Conservation (phyloP, 495 filamentous ascomycete genomes). For the Hypoxylon fuscum region DNA sequence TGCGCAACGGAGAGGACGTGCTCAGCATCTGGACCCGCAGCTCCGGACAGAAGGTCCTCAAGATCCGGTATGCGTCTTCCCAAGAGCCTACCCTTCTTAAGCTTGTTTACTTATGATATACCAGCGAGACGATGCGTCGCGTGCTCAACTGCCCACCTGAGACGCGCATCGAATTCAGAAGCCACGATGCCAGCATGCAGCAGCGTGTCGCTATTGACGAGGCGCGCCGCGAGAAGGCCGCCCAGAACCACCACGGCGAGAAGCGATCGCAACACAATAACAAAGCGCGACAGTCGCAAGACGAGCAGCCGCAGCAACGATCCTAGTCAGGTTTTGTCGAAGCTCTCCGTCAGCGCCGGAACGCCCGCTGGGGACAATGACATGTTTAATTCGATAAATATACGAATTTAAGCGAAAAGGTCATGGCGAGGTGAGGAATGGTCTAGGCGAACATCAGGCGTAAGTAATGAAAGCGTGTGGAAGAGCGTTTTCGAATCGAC, state of each 20-base stretch:
- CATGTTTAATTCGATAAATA: constrained; percentile 25
- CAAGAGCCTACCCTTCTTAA: not conserved
- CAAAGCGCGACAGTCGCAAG: constrained; percentile 43
- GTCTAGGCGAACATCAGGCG: too few relatives aligned
- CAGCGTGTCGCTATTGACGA: constrained; percentile 84
- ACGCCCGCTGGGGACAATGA: constrained; percentile 10
- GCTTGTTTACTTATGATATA: constrained; percentile 16
- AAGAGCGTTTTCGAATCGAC: not conserved
- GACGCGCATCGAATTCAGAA: constrained; percentile 93
- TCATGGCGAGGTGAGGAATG: constrained; percentile 28
- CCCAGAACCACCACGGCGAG: constrained; percentile 55
- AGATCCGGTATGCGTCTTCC: constrained; percentile 78
- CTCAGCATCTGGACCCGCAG: constrained; percentile 97
- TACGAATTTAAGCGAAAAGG: constrained; percentile 17
- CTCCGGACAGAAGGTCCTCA: constrained; percentile 90
- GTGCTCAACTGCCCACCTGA: constrained; percentile 84
- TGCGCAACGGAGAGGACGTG: constrained; percentile 94
- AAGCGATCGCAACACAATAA: constrained; percentile 50
- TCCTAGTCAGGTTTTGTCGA: constrained; percentile 24
- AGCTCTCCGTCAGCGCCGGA: not conserved
- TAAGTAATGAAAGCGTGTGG: too few relatives aligned
- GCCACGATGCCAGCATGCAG: constrained; percentile 83
- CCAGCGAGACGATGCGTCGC: constrained; percentile 91
- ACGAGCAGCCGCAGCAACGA: constrained; percentile 36
- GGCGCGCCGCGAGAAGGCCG: constrained; percentile 78